These are phyloP conservation scores for Boletus sp. DNA, from an alignment of 768 basidiomycete genomes.

Conservation along the genomic window DNA sequence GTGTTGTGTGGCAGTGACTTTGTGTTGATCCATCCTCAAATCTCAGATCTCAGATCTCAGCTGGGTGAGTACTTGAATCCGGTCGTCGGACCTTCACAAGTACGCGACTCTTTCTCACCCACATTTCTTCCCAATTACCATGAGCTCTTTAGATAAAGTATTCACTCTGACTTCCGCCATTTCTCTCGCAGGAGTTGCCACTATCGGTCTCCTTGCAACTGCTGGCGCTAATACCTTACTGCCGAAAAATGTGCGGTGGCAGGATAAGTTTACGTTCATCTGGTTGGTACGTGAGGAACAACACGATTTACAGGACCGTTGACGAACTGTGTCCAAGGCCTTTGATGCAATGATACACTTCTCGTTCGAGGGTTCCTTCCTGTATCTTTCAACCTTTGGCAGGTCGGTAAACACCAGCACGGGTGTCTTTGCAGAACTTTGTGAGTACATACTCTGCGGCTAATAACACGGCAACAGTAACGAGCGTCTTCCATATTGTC, in stretches of 20 bases:
- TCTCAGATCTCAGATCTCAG: too few relatives aligned
- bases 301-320: neutral
- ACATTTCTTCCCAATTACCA: conserved; percentile 2
- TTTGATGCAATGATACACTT: conserved; percentile 84
- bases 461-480: neutral
- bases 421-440: conserved; percentile 71
- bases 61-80: neutral
- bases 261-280: conserved; percentile 69
- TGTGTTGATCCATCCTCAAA: neutral
- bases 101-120: neutral
- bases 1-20: neutral
- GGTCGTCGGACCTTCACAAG: neutral
- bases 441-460: conserved; percentile 41
- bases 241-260: conserved; percentile 60
- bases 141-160: conserved; percentile 27
- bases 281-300: conserved; percentile 58
- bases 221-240: conserved; percentile 54
- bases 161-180: conserved; percentile 63
- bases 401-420: conserved; percentile 65
- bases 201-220: conserved; percentile 50
- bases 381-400: conserved; percentile 75
- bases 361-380: conserved; percentile 75
- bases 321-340: conserved; percentile 40
- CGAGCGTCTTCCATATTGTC: neutral
- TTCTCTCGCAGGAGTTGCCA: conserved; percentile 60